phyloP scores from a whole-genome alignment of 2,329 filamentous ascomycete species.

The Trichoderma sp. region DNA sequence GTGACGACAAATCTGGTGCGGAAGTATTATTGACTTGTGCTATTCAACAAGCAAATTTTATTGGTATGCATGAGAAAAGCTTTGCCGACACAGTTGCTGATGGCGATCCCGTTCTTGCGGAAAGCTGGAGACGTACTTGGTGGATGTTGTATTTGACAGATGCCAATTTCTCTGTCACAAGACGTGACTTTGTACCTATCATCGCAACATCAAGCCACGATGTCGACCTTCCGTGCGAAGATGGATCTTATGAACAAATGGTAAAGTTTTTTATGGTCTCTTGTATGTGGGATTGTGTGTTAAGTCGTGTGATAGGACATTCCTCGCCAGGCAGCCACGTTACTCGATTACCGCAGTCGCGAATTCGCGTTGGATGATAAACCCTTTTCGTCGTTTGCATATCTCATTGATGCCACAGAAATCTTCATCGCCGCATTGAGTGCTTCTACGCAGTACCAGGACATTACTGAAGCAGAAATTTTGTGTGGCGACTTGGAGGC shows the following conservation, averaged over 20 bases:
- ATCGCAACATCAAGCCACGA: not conserved
- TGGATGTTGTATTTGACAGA: not conserved
- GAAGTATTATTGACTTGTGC: not conserved
- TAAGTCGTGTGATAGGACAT: not conserved
- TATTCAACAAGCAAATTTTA: not conserved
- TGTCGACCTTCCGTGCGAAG: not conserved
- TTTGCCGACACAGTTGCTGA: not conserved
- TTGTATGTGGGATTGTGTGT: not conserved
- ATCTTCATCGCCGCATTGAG: not conserved
- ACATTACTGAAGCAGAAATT: not conserved
- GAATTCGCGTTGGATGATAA: not conserved
- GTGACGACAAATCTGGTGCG: not conserved
- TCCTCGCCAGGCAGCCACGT: not conserved
- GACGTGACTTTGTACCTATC: not conserved
- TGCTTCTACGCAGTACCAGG: not conserved
- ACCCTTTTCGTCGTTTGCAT: not conserved
- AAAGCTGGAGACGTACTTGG: not conserved
- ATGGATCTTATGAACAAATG: not conserved
- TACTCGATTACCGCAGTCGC: not conserved
- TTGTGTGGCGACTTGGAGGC: not conserved
- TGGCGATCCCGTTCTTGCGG: not conserved
- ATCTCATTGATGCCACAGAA: not conserved
- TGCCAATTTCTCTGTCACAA: not conserved
- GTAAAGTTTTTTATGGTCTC: not conserved
- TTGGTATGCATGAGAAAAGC: not conserved